Conservation (phyloP, 2,329 filamentous ascomycete genomes). For the Fusarium sp. region DNA sequence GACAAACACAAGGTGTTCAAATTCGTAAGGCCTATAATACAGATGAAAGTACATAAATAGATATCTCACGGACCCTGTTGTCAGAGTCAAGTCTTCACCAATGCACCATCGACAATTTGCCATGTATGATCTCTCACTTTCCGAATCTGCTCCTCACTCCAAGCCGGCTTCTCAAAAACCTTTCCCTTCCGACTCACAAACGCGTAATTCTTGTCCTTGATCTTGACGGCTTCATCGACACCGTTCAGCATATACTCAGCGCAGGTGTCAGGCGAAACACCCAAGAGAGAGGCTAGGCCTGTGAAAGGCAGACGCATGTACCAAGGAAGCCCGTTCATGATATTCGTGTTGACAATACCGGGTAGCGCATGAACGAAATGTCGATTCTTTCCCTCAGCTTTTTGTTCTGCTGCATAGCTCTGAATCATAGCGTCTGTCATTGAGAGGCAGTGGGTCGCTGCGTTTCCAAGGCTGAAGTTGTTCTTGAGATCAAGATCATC, state of each 20-base stretch:
- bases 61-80: too few relatives aligned
- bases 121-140: constrained; percentile 47
- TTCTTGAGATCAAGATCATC: constrained; percentile 53
- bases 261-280: constrained; percentile 41
- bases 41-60: background rate
- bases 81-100: background rate
- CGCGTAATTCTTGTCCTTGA: constrained; percentile 40
- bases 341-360: constrained; percentile 49
- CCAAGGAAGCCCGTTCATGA: constrained; percentile 45
- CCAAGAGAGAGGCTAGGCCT: constrained; percentile 32
- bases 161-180: constrained; percentile 40
- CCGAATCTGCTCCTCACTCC: constrained; percentile 41
- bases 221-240: constrained; percentile 1
- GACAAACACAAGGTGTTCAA: background rate
- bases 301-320: constrained; percentile 33
- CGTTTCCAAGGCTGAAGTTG: constrained; percentile 46
- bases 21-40: background rate
- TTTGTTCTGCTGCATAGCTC: constrained; percentile 43
- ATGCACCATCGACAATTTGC: constrained; percentile 40
- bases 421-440: constrained; percentile 54
- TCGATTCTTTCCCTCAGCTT: background rate
- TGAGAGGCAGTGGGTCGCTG: constrained; percentile 49
- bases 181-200: constrained; percentile 45
- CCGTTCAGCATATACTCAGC: constrained; percentile 44
- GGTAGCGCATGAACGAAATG: constrained; percentile 54